Base-by-base conservation (phyloP, 768 basidiomycete genomes). In the Dioszegia aurantiaca region DNA sequence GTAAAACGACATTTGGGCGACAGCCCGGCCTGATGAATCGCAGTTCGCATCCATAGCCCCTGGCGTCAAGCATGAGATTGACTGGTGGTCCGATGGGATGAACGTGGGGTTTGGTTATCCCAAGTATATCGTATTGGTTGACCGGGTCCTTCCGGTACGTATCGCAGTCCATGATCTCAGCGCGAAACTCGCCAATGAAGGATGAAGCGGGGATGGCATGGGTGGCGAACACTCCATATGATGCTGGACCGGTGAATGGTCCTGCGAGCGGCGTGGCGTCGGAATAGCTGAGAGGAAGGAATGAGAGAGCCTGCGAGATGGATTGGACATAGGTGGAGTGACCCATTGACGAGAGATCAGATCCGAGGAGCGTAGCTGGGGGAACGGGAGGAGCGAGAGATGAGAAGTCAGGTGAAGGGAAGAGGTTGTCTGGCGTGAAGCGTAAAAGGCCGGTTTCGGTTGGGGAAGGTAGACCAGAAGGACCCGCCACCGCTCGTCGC, bases 61-160 rank as follows among this genome's bases (percentile, higher is more conserved):
- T 77, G 2, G 87, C 81, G 63, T 98, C 92, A 26, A 98, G 79
- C 1, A 87, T 86, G 4, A 93, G 69, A 59, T 85, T 86, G 48
- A 91, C 80, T 0, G 89, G 90, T 0, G 84, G 84, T 0, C 86
- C 87, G 1, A 95, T 72, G 14, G 88, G 80, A 60, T 89, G 87
- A 0, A 94, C 90, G 62, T 84, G 85, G 0, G 87, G 87, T 69
- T 90, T 91, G 30, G 89, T 87, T 78, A 87, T 83, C 10, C 91
- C 90, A 19, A 80, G 65, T 0, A 64, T 60, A 2, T 86, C 84
- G 67, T 94, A 95, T n/a, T 86, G 87, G 68, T 92, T 94, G 62
- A 89, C 82, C 0, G 89, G 87, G 67, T 92, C 88, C 3, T 80
- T 72, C 27, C 90, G 81, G 75, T 95, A 95, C 0, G 80, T 70